Evolutionary conservation across 2,329 filamentous ascomycete species (phyloP).

Genomic region (Botryotinia convoluta): DNA sequence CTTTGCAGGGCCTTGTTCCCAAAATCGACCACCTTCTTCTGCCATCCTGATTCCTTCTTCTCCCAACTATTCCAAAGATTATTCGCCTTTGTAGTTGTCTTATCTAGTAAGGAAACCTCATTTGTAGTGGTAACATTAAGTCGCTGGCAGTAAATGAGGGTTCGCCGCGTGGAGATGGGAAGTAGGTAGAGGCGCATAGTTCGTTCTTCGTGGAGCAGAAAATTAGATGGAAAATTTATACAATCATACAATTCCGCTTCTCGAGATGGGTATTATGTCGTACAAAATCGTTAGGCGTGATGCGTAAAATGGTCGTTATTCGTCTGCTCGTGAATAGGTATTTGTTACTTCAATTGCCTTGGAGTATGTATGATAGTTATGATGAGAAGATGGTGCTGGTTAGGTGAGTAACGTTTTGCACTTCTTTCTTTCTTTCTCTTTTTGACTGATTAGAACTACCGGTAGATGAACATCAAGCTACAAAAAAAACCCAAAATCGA

Average conservation of each 20-base stretch:
- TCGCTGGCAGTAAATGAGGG: conserved; percentile 87
- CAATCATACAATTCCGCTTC: not conserved
- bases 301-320: not conserved
- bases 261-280: not conserved
- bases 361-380: not conserved
- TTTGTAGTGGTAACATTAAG: conserved; percentile 55
- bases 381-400: not conserved
- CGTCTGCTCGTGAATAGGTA: not conserved
- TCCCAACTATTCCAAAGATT: conserved; percentile 86
- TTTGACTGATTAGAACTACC: not conserved
- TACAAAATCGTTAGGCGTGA: not conserved
- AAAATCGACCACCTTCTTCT: conserved; percentile 79
- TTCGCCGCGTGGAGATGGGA: conserved; percentile 86
- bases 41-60: conserved; percentile 79
- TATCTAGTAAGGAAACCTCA: conserved; percentile 61
- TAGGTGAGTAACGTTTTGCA: not conserved
- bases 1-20: conserved; percentile 82
- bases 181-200: conserved; percentile 90
- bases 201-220: not conserved
- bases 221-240: not conserved
- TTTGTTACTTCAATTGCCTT: not conserved
- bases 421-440: conserved; percentile 1
- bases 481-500: not conserved
- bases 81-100: conserved; percentile 65
- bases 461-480: not conserved